Percentiles rank a stretch among this genome's conserved stretches.
These are phyloP conservation scores for Arthrobotrys conoides DNA, from an alignment of 2,329 filamentous ascomycete species.

Conservation along the genomic window DNA sequence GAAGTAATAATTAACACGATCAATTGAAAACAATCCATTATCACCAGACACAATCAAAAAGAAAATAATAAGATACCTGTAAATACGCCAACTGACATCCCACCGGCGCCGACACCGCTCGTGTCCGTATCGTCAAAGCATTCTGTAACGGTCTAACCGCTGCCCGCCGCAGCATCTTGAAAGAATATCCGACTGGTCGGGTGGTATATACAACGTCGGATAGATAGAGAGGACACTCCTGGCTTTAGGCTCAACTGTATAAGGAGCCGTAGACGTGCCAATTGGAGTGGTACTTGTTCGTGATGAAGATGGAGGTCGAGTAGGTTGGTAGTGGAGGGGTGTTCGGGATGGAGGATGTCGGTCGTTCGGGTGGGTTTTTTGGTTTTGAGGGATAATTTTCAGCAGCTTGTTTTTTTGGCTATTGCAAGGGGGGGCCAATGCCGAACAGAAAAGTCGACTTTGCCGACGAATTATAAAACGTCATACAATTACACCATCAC, in stretches of 20 bases:
- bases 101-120: conserved; percentile 17
- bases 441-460: conserved; percentile 21
- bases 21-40: conserved; percentile 4
- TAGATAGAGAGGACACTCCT: not conserved
- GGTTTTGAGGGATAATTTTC: conserved; percentile 57
- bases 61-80: conserved; percentile 32
- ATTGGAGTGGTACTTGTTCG: conserved; percentile 20
- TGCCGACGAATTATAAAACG: conserved; percentile 38
- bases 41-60: not conserved
- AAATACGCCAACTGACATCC: conserved; percentile 48
- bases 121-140: conserved; percentile 38
- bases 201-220: conserved; percentile 19
- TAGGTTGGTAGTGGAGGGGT: conserved; percentile 6
- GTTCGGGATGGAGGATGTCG: conserved; percentile 5
- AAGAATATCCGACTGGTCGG: conserved; percentile 6
- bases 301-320: conserved; percentile 21
- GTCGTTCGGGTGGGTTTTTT: conserved; percentile 36
- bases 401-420: conserved; percentile 20
- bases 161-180: conserved; percentile 60
- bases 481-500: conserved; percentile 21
- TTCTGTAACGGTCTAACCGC: conserved; percentile 49
- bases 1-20: not conserved
- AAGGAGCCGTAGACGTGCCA: conserved; percentile 22
- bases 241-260: conserved; percentile 2
- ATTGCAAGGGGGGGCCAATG: not conserved